phyloP scores from a whole-genome alignment of 2,329 filamentous ascomycete genomes.

The Diaporthe ilicicola region DNA sequence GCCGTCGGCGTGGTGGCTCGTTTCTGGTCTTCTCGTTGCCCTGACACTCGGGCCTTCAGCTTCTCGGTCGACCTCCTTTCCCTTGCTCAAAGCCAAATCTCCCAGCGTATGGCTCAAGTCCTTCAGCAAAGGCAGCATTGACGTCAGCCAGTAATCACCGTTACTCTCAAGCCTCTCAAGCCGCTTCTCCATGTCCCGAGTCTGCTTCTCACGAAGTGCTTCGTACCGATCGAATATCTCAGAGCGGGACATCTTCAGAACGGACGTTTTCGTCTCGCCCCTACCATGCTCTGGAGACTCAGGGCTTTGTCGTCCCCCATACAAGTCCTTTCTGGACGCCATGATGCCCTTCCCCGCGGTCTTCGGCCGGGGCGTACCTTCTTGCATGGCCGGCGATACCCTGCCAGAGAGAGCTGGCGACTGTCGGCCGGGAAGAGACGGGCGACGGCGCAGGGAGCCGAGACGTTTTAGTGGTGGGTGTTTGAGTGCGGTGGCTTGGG shows the following conservation, averaged over 20 bases:
- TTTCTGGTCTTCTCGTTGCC: neutral
- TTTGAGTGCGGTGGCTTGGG: constrained; percentile 1
- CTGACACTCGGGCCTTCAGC: neutral
- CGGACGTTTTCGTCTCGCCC: neutral
- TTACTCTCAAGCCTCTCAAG: constrained; percentile 56
- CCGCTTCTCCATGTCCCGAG: constrained; percentile 55
- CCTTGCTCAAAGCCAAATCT: neutral
- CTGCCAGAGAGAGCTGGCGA: neutral
- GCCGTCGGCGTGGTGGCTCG: neutral
- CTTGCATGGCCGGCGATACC: constrained; percentile 7
- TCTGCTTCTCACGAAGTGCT: constrained; percentile 29
- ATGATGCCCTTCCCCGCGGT: constrained; percentile 26
- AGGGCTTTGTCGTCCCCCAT: neutral
- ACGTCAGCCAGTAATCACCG: constrained; percentile 54
- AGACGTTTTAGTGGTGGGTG: constrained; percentile 23
- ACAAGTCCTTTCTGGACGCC: constrained; percentile 27
- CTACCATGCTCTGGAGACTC: neutral
- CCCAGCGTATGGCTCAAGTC: constrained; percentile 50
- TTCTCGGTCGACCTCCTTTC: neutral
- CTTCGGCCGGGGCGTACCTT: constrained; percentile 16
- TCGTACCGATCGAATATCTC: constrained; percentile 30
- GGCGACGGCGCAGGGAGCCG: neutral
- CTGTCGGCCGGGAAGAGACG: neutral
- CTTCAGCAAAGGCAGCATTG: constrained; percentile 55
- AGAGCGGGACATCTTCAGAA: constrained; percentile 24